Base-by-base conservation (phyloP, 768 basidiomycete species). In the Leccinum boreale region DNA sequence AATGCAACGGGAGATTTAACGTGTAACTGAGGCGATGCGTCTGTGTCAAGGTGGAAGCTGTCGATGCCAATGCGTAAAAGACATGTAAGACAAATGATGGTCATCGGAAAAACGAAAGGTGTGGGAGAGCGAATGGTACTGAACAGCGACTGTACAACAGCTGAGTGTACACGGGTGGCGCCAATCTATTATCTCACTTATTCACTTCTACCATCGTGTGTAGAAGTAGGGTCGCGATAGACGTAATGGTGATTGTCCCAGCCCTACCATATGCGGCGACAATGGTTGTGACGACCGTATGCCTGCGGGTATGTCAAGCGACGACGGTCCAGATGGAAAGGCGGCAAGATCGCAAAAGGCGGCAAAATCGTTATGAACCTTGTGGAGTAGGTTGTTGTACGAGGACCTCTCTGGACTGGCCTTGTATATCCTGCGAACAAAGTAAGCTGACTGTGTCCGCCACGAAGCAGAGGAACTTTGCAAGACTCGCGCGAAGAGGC, bases 351-450 rank as follows among this genome's bases (percentile, higher is more conserved):
- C 58, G 47, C 49, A 28, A 28, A 36, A 47, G 36, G 26, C n/a
- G 23, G 52, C 59, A 39, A 29, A 52, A 9, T 28, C 39, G 56
- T 31, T 63, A 86, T 68, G 84, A 82, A 35, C 85, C 85, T 65
- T 88, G 87, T 14, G 88, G 88, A 23, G 88, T 89, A 35, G 87
- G 85, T 65, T 87, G 88, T 61, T 89, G 85, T 39, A 87, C 77
- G 53, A 84, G 81, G 50, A 83, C 76, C 61, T 85, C 82, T 66
- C 84, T 75, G 42, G 82, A 77, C 59, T 85, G 85, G n/a, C 85
- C 86, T 66, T 84, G 82, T 59, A 78, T 71, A 60, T 88, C 87
- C 86, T 88, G 53, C 33, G 28, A 53, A 44, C 49, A n/a, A 24
- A 33, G 35, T 67, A 21, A 67, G 57, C 36, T 50, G n/a, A 9